Conservation (phyloP, 176 grass and related monocot genomes). For the Triticum monococcum region DNA sequence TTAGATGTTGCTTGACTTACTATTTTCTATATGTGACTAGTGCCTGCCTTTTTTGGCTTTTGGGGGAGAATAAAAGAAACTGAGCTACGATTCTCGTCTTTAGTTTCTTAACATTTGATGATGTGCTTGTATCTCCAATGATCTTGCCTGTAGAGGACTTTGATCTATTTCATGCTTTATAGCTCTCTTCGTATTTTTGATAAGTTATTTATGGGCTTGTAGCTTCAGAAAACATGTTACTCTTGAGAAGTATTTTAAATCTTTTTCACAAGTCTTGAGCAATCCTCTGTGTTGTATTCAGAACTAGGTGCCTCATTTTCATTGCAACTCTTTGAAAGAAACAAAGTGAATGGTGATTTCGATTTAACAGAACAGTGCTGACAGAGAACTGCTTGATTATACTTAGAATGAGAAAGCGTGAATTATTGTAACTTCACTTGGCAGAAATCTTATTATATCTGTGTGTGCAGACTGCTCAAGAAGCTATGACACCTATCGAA, state of each 20-base stretch:
- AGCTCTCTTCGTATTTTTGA: background rate
- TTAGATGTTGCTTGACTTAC: background rate
- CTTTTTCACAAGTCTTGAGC: background rate
- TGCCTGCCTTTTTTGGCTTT: background rate
- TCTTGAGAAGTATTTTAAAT: constrained; percentile 2
- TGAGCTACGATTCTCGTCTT: background rate
- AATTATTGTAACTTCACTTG: background rate
- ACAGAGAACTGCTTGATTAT: background rate
- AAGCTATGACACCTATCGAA: constrained; percentile 99
- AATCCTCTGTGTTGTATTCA: constrained; percentile 3
- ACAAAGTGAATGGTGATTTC: constrained; percentile 19
- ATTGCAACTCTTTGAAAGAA: constrained; percentile 2
- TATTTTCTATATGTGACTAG: constrained; percentile 7
- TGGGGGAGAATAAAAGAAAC: background rate
- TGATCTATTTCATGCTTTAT: background rate
- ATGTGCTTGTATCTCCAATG: background rate
- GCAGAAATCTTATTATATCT: constrained; percentile 18
- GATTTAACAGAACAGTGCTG: background rate
- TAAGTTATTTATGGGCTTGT: background rate
- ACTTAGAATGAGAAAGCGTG: background rate
- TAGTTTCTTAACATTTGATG: constrained; percentile 13
- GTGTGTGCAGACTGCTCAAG: constrained; percentile 86
- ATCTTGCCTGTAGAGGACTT: background rate
- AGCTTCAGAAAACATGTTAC: background rate
- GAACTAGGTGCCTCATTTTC: background rate